Evolutionary conservation across 2,329 filamentous ascomycete genomes (phyloP).

Genomic region (Neofusicoccum cordaticola): DNA sequence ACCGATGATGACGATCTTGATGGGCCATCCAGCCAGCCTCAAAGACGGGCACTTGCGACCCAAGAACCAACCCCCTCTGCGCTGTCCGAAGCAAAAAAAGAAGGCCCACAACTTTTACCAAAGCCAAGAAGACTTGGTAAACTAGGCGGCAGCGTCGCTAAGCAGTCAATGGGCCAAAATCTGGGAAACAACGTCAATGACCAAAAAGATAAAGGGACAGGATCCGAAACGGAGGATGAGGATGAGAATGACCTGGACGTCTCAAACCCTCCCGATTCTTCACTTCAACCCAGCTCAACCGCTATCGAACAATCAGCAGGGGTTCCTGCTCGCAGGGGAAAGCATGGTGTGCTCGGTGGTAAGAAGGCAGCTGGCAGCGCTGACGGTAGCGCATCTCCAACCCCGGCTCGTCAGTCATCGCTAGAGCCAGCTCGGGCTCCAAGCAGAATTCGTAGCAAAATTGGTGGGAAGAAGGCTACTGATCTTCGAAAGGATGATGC

Average conservation of each 20-base stretch:
- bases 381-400: neutral
- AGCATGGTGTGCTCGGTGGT: constrained; percentile 23
- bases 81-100: neutral
- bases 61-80: neutral
- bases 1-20: constrained; percentile 43
- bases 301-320: neutral
- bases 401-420: neutral
- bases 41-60: neutral
- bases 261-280: neutral
- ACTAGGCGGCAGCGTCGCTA: neutral
- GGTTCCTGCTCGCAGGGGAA: neutral
- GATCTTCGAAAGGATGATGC: neutral
- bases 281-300: neutral
- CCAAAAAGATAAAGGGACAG: neutral
- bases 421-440: neutral
- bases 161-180: neutral
- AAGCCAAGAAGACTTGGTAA: neutral
- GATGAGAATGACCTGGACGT: neutral
- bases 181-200: neutral
- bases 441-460: neutral
- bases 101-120: neutral
- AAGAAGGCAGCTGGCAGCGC: neutral
- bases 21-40: constrained; percentile 23
- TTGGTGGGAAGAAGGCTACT: neutral
- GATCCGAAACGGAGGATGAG: constrained; percentile 6